These are phyloP conservation scores for Linnemannia zychae DNA, from an alignment of 192 early-diverging fungal species.

Conservation along the genomic window DNA sequence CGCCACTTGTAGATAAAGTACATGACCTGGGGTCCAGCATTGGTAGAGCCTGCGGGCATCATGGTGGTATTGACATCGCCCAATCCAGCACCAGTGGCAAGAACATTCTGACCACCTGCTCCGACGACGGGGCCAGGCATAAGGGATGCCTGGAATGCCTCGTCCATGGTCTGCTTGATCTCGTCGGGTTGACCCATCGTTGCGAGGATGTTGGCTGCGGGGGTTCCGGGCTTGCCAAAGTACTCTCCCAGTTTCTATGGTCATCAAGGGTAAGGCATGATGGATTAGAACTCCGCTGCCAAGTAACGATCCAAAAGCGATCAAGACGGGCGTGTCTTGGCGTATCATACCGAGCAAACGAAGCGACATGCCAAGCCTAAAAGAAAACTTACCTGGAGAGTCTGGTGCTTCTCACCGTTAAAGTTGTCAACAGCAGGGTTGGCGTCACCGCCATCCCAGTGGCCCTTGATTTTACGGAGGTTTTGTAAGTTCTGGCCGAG, in stretches of 20 bases:
- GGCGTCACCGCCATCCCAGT: slow-evolving; percentile 50
- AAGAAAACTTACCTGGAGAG: slow-evolving; percentile 46
- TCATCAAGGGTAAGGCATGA: background rate
- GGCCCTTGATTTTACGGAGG: slow-evolving; percentile 54
- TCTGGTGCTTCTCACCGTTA: slow-evolving; percentile 57
- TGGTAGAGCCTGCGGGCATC: slow-evolving; percentile 35
- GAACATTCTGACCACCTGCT: background rate
- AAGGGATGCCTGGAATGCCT: slow-evolving; percentile 25
- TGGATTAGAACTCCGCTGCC: background rate
- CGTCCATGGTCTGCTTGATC: slow-evolving; percentile 53
- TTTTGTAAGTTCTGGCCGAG: slow-evolving; percentile 48
- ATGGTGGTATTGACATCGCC: slow-evolving; percentile 42
- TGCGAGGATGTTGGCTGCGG: slow-evolving; percentile 55
- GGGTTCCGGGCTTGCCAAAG: slow-evolving; percentile 59
- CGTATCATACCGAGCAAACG: background rate
- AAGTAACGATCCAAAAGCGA: background rate
- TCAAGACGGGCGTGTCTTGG: background rate
- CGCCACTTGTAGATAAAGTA: slow-evolving; percentile 58
- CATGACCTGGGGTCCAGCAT: slow-evolving; percentile 30
- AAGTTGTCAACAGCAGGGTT: slow-evolving; percentile 52
- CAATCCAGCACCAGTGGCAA: slow-evolving; percentile 35
- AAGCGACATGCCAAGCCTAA: background rate
- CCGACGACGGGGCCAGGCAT: slow-evolving; percentile 43
- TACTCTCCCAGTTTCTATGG: slow-evolving; percentile 61
- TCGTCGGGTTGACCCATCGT: slow-evolving; percentile 67